Percentiles rank a stretch among this genome's conserved stretches.
Evolutionary conservation across 2,329 filamentous ascomycete species (phyloP).

Genomic region (Macrophomina phaseolina): DNA sequence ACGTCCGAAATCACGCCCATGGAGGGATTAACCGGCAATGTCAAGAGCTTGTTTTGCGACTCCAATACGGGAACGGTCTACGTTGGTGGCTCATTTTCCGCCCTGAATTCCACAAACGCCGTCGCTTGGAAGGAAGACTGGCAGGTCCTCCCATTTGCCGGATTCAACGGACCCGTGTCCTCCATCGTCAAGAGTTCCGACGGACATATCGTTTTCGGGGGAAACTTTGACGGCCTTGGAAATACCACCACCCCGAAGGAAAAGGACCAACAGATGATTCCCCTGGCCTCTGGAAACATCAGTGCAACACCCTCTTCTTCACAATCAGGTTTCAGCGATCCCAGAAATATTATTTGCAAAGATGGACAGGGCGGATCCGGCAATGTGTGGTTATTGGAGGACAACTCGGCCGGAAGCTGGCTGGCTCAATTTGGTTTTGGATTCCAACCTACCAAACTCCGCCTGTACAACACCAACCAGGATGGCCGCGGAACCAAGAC

Average conservation of each 20-base stretch:
- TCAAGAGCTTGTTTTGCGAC: constrained; percentile 85
- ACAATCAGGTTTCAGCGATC: constrained; percentile 71
- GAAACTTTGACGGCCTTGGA: constrained; percentile 84
- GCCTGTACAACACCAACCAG: constrained; percentile 84
- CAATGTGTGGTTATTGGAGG: constrained; percentile 82
- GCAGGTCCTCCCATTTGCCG: constrained; percentile 84
- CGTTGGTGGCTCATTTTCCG: constrained; percentile 84
- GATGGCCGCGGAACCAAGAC: constrained; percentile 86
- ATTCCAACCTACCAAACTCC: constrained; percentile 84
- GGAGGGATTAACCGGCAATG: constrained; percentile 79
- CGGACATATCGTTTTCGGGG: constrained; percentile 90
- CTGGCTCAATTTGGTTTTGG: constrained; percentile 80
- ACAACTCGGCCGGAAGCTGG: constrained; percentile 81
- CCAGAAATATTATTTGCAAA: constrained; percentile 83
- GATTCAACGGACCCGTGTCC: constrained; percentile 90
- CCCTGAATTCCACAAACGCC: constrained; percentile 84
- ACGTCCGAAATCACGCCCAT: constrained; percentile 74
- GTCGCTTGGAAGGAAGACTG: constrained; percentile 81
- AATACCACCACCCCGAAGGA: constrained; percentile 77
- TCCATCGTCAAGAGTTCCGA: constrained; percentile 81
- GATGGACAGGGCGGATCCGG: constrained; percentile 69
- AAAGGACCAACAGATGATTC: constrained; percentile 79
- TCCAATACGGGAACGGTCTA: constrained; percentile 78
- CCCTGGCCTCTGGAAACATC: constrained; percentile 79
- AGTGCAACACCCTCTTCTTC: constrained; percentile 68